Base-by-base conservation (phyloP, 441 rosid genomes). In the Breynia disticha region DNA sequence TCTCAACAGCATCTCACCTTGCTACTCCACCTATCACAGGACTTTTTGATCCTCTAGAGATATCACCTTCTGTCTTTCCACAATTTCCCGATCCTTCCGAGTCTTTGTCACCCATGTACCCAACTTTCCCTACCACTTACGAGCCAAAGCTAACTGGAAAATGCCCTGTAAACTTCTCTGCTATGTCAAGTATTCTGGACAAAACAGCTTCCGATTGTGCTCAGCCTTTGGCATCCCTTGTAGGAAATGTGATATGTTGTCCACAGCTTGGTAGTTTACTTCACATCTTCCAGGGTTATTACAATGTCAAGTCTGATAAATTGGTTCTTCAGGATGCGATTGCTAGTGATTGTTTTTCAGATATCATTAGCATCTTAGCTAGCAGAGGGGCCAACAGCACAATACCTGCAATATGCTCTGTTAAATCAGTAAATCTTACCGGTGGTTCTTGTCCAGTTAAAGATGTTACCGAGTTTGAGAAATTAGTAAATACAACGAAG, bases 331-430 rank as follows among this genome's bases (percentile, higher is more conserved):
- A 71, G 52, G 76, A 66, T 49, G 70, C 81, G 7, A 70, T 79
- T 74, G 96, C 96, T 73, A 60, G 65, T 72, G 93, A 85, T 82
- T 91, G 98, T 82, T 91, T 91, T 86, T 82, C 93, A 56, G 98
- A 91, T 82, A 76, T 91, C 84, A 67, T 91, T 75, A 82, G 89
- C 44, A 82, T 86, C 66, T 71, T 91, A 61, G 77, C 75, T 63
- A 86, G 98, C 78, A 80, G 70, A 70, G 86, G 98, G 78, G 98
- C 98, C 62, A 84, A 87, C 54, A 70, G 43, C 65, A 75, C 83
- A 13, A 70, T 88, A 65, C 94, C 88, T 67, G 54, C 72, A n/a
- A 72, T 88, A 47, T 91, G 98, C 73, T 83, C 97, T 13, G 84
- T 79, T 45, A 86, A 80, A 49, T 72, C 96, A 24, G 68, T 75